These are phyloP conservation scores for Dittrichia graveolens DNA, from an alignment of 129 eudicot genomes.

Conservation along the genomic window DNA sequence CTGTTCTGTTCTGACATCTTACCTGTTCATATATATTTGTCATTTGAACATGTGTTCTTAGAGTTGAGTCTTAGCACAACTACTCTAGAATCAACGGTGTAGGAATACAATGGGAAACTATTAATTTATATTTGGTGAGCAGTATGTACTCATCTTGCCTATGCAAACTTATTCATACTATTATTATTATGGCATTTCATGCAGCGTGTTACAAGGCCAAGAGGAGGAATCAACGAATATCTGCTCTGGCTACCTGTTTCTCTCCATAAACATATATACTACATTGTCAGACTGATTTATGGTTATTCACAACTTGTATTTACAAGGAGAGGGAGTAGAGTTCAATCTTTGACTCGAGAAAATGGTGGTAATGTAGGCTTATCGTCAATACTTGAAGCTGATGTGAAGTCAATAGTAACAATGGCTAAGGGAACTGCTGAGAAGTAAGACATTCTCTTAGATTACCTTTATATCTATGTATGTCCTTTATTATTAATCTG, in stretches of 20 bases:
- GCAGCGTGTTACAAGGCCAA: slow-evolving; percentile 95
- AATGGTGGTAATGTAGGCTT: slow-evolving; percentile 69
- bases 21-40: not conserved
- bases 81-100: not conserved
- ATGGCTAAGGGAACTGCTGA: slow-evolving; percentile 83
- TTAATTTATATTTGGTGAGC: not conserved
- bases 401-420: slow-evolving; percentile 70
- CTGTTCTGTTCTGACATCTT: slow-evolving; percentile 7
- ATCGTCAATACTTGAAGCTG: slow-evolving; percentile 86
- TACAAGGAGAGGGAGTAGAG: slow-evolving; percentile 46
- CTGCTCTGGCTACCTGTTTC: slow-evolving; percentile 94
- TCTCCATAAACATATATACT: slow-evolving; percentile 74
- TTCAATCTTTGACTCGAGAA: slow-evolving; percentile 44
- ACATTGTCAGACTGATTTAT: slow-evolving; percentile 64
- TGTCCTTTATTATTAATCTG: slow-evolving; percentile 10
- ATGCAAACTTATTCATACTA: slow-evolving; percentile 16
- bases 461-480: not conserved
- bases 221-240: slow-evolving; percentile 93
- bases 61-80: too few species aligned
- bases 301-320: slow-evolving; percentile 55
- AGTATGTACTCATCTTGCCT: not conserved
- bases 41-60: too few species aligned
- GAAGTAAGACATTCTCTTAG: slow-evolving; percentile 48
- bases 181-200: slow-evolving; percentile 26
- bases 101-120: not conserved